Evolutionary conservation across 805 yeast species (phyloP).

Genomic region (Lachancea thermotolerans): DNA sequence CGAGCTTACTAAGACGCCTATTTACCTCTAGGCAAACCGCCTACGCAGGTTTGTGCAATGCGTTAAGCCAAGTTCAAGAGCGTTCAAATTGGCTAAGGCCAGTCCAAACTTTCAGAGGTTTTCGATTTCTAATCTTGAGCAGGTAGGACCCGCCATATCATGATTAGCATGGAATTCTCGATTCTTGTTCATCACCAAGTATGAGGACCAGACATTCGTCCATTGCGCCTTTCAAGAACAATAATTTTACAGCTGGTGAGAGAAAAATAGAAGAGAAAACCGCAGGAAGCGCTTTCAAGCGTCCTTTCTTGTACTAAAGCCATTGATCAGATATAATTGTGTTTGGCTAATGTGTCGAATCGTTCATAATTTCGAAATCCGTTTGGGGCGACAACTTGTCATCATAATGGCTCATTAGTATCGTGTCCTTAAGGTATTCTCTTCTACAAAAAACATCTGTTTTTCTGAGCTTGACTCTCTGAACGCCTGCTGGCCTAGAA

Average conservation of each 20-base stretch:
- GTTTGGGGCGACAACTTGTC: constrained; percentile 39
- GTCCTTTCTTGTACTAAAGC: background rate
- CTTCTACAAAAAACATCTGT: constrained; percentile 20
- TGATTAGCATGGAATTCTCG: constrained; percentile 33
- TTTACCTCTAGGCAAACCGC: too few species aligned
- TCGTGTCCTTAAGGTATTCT: constrained; percentile 1
- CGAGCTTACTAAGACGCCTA: too few species aligned
- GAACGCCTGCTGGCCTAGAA: constrained; percentile 1
- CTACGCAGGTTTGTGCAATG: too few species aligned
- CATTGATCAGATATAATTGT: constrained; percentile 34
- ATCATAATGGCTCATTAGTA: constrained; percentile 17
- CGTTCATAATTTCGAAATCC: constrained; percentile 26
- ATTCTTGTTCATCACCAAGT: constrained; percentile 9
- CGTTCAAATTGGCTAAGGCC: background rate
- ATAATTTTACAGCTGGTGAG: background rate
- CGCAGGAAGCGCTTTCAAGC: too few species aligned
- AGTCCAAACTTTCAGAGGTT: constrained; percentile 4
- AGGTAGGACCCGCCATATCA: constrained; percentile 14
- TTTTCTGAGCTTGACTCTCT: constrained; percentile 4
- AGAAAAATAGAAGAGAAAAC: constrained; percentile 3
- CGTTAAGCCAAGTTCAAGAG: too few species aligned
- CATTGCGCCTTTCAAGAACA: too few species aligned
- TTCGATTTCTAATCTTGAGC: constrained; percentile 8
- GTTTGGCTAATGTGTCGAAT: constrained; percentile 32
- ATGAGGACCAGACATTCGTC: background rate